Evolutionary conservation across 768 basidiomycete species (phyloP), one percentile per base, ranked within the genome.

Genomic region (Clitopilus hobsonii): DNA sequence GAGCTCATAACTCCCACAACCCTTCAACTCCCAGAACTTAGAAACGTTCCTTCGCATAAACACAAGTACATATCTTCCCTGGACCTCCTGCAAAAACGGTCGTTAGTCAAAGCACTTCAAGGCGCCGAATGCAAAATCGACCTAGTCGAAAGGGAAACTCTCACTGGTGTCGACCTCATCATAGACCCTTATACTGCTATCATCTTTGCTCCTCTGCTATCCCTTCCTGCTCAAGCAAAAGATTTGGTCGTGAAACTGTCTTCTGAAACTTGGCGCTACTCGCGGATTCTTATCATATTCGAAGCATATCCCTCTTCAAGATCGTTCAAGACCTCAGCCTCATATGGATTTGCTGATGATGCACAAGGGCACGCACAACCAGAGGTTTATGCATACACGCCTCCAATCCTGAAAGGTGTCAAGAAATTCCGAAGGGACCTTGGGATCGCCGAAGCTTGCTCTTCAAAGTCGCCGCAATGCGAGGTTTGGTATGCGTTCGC

Each of bases 1-100:
- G 53, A 22, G 62, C 65, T 48, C 65, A 58, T 14, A 50, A 75
- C 77, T 51, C 55, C 62, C 30, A 71, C 74, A 56, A 85, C 84
- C 14, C 64, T 85, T 25, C 63, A 63, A 32, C 65, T 80, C 38
- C 76, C 79, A 6, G 57, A 67, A 5, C 50, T 60, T 13, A 62
- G 69, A 66, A 49, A 52, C 11, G 56, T 59, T 28, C 74, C 78
- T n/a, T 51, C 56, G 11, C 64, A 63, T 18, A 45, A 63, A 16
- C 88, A 91, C 64, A 78, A 75, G 24, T 92, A 91, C 62, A 73
- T 92, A 69, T 82, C 81, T 14, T 91, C 88, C 25, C 65, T 91
- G 57, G 74, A 82, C 25, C 58, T 90, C 18, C 73, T 91, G 6
- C 90, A 91, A 65, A 86, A 84, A 58, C 85, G 81, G 51, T 75